Conservation (phyloP, 306 rosid species). For the Cicer cuneatum region DNA sequence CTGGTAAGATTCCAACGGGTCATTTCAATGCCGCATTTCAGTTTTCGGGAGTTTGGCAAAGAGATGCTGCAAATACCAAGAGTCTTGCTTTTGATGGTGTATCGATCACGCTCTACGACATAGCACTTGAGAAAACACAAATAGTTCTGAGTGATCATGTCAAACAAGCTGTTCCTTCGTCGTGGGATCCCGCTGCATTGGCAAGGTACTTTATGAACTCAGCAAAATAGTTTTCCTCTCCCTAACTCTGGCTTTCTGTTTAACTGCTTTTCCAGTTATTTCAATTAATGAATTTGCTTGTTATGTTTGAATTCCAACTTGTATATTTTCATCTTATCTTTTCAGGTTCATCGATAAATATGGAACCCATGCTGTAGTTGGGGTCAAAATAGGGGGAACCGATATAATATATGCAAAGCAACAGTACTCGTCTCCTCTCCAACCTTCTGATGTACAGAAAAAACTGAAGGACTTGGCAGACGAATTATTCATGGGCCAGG, state of each 20-base stretch:
- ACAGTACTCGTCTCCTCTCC: conserved; percentile 71
- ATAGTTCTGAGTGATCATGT: conserved; percentile 64
- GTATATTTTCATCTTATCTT: conserved; percentile 29
- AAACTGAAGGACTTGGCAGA: conserved; percentile 78
- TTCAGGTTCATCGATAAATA: conserved; percentile 73
- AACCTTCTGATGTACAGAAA: conserved; percentile 69
- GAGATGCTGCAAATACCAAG: conserved; percentile 85
- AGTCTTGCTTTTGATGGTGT: conserved; percentile 81
- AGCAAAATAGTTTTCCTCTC: background rate
- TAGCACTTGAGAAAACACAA: conserved; percentile 77
- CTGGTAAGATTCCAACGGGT: conserved; percentile 86
- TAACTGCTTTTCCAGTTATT: conserved; percentile 26
- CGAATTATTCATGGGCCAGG: conserved; percentile 51
- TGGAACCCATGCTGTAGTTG: conserved; percentile 83
- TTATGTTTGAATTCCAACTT: conserved; percentile 16
- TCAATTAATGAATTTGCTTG: background rate
- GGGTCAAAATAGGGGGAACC: conserved; percentile 78
- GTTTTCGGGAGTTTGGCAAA: conserved; percentile 77
- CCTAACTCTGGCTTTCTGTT: background rate
- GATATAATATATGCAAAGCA: conserved; percentile 77
- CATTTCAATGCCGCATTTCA: conserved; percentile 82
- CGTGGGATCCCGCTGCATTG: conserved; percentile 88
- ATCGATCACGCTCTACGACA: conserved; percentile 65
- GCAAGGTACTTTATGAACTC: conserved; percentile 62
- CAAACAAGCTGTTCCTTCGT: conserved; percentile 77